Evolutionary conservation across 768 basidiomycete genomes (phyloP).

Genomic region (Leccinum subtestaceum): DNA sequence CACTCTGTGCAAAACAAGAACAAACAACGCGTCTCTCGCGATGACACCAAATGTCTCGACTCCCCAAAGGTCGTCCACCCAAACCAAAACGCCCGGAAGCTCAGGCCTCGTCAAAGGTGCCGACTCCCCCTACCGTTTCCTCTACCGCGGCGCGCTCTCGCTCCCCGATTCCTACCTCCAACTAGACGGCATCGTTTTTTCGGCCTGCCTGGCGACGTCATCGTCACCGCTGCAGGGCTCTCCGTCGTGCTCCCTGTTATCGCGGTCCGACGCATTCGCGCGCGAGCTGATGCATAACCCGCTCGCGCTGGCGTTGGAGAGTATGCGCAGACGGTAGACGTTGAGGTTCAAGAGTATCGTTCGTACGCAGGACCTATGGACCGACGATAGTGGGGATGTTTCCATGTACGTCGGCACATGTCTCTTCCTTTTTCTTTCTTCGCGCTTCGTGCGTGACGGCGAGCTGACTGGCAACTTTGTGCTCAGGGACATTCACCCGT

Average conservation of each 20-base stretch:
- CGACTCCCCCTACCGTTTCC: constrained; percentile 7
- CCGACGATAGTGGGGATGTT: constrained; percentile 56
- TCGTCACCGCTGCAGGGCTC: constrained; percentile 24
- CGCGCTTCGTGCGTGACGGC: too few species aligned
- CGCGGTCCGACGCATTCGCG: constrained; percentile 25
- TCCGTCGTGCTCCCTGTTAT: constrained; percentile 4
- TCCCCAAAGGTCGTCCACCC: too few species aligned
- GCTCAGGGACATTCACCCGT: constrained; percentile 66
- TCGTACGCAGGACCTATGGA: constrained; percentile 50
- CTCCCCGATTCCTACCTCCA: constrained; percentile 60
- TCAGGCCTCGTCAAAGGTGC: constrained; percentile 1
- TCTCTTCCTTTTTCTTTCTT: too few species aligned
- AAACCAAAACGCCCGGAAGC: neutral
- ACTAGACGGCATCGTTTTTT: constrained; percentile 68
- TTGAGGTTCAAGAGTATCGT: constrained; percentile 56
- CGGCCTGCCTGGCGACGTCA: constrained; percentile 39
- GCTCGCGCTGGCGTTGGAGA: constrained; percentile 69
- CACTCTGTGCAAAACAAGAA: too few species aligned
- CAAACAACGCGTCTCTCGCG: too few species aligned
- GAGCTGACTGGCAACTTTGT: neutral
- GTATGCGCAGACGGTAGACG: constrained; percentile 72
- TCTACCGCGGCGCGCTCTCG: constrained; percentile 74
- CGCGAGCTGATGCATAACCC: constrained; percentile 63
- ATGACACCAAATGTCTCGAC: too few species aligned
- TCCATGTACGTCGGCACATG: constrained; percentile 37